Evolutionary conservation across 2,329 filamentous ascomycete genomes (phyloP), one percentile per base, ranked within the genome.

Genomic region (Ophiocordyceps sinensis): DNA sequence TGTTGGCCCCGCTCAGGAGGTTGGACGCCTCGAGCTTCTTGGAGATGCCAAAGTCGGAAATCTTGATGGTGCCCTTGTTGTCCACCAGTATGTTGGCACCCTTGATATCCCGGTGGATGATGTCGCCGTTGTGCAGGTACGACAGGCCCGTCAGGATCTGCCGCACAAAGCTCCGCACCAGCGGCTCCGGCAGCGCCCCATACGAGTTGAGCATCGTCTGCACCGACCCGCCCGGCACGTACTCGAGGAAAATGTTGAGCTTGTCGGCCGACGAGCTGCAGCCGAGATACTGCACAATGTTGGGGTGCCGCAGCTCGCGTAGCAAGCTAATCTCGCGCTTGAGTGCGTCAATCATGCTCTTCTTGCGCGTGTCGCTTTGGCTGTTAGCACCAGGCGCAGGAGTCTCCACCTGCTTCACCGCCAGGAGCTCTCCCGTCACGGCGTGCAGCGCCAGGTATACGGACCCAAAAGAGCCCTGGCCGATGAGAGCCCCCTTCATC

Each of bases 181-280:
- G 73, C 1, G 87, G 87, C 59, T 98, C 91, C 15, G 85, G 83
- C 41, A 98, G 77, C 8, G 89, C 89, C 45, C 93, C 93, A 59
- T 98, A 98, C 51, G 93, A 94, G 66, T 95, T 91, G 49, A 98
- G 80, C 88, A 98, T 96, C 10, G 86, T 94, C 50, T 94, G 91
- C 23, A 98, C 93, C 12, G 89, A 96, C 37, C 91, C 91, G 62
- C 91, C 91, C 14, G 91, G 85, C 28, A 98, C 91, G 60, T 98
- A 98, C 63, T 98, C 91, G 56, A 98, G 79, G 78, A 98, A 98
- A 82, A 98, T 98, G 67, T 98, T 98, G 53, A 98, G 78, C 59
- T 89, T 82, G 42, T 88, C 82, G 15, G 85, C 78, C 46, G 94
- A 91, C 9, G 86, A 89, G 54, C 88, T 89, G 51, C 88, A 95